phyloP scores from a whole-genome alignment of 495 filamentous ascomycete genomes.

The Aspergillus sparsus region DNA sequence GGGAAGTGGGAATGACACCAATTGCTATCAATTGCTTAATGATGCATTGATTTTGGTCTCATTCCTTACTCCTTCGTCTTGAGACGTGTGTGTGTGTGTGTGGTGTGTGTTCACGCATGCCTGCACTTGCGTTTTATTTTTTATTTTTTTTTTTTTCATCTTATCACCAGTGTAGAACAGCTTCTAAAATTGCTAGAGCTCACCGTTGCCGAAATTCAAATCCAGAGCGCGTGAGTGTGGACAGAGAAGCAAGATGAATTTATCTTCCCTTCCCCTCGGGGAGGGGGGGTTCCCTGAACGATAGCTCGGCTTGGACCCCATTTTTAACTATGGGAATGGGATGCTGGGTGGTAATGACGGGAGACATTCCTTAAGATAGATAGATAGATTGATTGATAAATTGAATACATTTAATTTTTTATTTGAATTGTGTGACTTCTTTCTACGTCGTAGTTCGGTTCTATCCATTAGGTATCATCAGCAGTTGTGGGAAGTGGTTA shows the following conservation, averaged over 20 bases:
- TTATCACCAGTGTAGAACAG: conserved; percentile 21
- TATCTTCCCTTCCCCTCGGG: conserved; percentile 19
- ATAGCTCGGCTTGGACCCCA: conserved; percentile 49
- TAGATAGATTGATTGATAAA: conserved; percentile 2
- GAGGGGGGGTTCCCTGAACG: conserved; percentile 42
- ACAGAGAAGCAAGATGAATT: conserved; percentile 66
- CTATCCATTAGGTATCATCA: no score
- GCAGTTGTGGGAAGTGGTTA: no score
- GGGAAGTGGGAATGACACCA: no score
- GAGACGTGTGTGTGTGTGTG: no score
- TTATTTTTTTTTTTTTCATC: not conserved
- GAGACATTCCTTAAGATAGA: conserved; percentile 34
- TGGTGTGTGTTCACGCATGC: not conserved
- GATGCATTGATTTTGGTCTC: conserved; percentile 5
- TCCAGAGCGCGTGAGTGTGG: conserved; percentile 64
- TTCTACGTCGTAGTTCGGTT: not conserved
- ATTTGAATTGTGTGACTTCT: not conserved
- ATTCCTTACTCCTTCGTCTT: not conserved
- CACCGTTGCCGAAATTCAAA: conserved; percentile 56
- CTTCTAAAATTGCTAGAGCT: conserved; percentile 70
- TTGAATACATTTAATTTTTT: conserved; percentile 7
- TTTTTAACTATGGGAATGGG: conserved; percentile 56
- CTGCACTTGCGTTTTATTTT: not conserved
- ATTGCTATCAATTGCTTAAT: no score
- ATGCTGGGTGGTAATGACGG: conserved; percentile 46